A percentile compares a stretch with the other conserved stretches of the same genome.
Evolutionary conservation across 495 filamentous ascomycete genomes (phyloP).

Genomic region (Penicillium lagena): DNA sequence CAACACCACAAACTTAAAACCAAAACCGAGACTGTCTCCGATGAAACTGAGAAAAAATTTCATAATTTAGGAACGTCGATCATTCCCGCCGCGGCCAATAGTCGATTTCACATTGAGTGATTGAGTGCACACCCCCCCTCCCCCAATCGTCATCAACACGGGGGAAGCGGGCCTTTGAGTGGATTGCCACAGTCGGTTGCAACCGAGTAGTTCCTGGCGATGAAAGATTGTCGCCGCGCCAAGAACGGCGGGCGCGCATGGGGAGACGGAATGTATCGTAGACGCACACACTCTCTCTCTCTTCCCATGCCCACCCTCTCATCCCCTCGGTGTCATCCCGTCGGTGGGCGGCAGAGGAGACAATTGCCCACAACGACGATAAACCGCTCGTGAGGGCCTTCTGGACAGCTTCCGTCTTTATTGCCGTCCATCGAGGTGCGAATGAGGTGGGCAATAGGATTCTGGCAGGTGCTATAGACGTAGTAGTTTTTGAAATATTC

Average conservation of each 20-base stretch:
- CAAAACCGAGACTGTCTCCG: not conserved
- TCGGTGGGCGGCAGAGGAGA: constrained; percentile 40
- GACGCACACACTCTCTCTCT: no score
- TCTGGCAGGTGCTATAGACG: constrained; percentile 64
- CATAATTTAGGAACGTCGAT: constrained; percentile 12
- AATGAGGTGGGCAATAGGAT: constrained; percentile 63
- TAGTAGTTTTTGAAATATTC: constrained; percentile 72
- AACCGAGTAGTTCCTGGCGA: constrained; percentile 15
- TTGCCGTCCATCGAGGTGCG: constrained; percentile 58
- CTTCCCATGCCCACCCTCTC: no score
- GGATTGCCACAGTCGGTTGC: constrained; percentile 9
- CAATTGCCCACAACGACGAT: constrained; percentile 65
- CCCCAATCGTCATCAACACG: constrained; percentile 5
- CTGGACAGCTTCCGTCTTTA: constrained; percentile 52
- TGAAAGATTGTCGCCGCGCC: constrained; percentile 1
- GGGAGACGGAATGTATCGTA: no score
- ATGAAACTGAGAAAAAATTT: not conserved
- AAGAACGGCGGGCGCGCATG: constrained; percentile 4
- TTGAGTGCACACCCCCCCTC: not conserved
- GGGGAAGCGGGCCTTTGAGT: constrained; percentile 7
- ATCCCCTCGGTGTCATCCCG: no score
- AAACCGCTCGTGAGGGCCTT: constrained; percentile 68
- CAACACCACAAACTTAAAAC: constrained; percentile 10
- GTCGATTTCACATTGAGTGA: constrained; percentile 5
- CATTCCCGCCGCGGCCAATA: constrained; percentile 9